Percentiles rank a stretch among this genome's conserved stretches.
Conservation (phyloP, 2,329 filamentous ascomycete species). For the Trichoderma afroharzianum region DNA sequence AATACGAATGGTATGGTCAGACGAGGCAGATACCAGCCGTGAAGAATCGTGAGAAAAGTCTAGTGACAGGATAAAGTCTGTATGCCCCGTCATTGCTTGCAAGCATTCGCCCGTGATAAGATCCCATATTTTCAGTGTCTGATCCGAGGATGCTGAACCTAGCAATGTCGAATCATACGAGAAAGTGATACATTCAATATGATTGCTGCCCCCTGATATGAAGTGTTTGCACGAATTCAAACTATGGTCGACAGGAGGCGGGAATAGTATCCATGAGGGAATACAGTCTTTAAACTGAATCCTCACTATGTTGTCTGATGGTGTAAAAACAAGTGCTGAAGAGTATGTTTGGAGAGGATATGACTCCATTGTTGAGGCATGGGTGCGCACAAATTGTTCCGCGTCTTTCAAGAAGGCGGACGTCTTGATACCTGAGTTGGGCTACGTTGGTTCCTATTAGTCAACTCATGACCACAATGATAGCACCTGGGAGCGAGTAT, state of each 20-base stretch:
- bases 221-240: neutral
- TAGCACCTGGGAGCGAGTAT: neutral
- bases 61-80: neutral
- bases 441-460: neutral
- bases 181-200: neutral
- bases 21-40: neutral
- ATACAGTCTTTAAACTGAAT: conserved; percentile 14
- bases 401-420: neutral
- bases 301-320: conserved; percentile 20
- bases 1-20: neutral
- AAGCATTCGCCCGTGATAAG: neutral
- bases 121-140: neutral
- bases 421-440: neutral
- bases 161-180: neutral
- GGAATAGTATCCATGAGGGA: conserved; percentile 19
- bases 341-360: conserved; percentile 27
- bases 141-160: neutral
- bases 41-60: neutral
- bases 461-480: too few relatives aligned
- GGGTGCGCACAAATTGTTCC: conserved; percentile 10
- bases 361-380: conserved; percentile 5
- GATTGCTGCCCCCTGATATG: neutral
- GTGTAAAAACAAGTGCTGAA: conserved; percentile 26
- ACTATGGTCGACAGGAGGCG: neutral
- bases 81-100: neutral